Percentiles rank a stretch among this genome's conserved stretches.
Evolutionary conservation across 2,329 filamentous ascomycete genomes (phyloP).

Genomic region (Colletotrichum sp.): DNA sequence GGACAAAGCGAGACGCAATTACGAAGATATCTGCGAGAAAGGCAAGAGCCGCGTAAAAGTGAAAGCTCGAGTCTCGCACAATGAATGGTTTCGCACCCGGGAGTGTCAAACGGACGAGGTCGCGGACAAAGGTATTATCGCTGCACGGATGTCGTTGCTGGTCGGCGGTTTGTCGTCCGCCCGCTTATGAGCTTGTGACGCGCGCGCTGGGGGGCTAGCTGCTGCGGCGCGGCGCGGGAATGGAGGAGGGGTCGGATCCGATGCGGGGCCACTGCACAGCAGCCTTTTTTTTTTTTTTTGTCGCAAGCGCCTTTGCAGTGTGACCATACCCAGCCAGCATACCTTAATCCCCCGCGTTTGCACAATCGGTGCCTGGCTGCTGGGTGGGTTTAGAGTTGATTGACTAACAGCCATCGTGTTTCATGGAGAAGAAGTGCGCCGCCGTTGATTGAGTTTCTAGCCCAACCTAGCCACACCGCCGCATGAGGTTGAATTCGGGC

Average conservation of each 20-base stretch:
- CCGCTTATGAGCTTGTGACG: background rate
- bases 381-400: background rate
- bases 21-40: background rate
- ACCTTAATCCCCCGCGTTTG: background rate
- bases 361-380: background rate
- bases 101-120: background rate
- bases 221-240: background rate
- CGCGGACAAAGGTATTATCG: background rate
- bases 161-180: background rate
- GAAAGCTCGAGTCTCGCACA: background rate
- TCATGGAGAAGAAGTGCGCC: background rate
- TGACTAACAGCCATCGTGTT: background rate
- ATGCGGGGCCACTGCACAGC: background rate
- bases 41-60: background rate
- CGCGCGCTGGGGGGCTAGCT: background rate
- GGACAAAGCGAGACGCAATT: background rate
- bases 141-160: conserved; percentile 1
- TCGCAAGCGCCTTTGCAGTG: background rate
- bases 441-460: background rate
- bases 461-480: background rate
- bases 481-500: background rate
- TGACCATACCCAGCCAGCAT: background rate
- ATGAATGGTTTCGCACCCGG: background rate
- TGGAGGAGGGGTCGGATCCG: background rate
- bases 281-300: background rate